These are phyloP conservation scores for Pezicula neosporulosa DNA, from an alignment of 2,329 filamentous ascomycete species.

Conservation along the genomic window DNA sequence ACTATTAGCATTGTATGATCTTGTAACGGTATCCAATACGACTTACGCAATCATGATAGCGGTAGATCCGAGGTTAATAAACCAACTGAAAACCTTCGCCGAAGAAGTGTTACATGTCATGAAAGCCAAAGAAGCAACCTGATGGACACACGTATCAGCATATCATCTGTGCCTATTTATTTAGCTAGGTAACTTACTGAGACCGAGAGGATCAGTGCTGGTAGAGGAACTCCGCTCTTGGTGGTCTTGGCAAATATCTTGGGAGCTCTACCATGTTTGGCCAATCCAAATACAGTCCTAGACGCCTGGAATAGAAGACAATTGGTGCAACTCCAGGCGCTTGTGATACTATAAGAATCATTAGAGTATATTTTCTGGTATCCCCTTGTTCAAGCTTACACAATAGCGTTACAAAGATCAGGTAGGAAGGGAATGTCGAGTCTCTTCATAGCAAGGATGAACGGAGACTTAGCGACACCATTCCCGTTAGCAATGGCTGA, in stretches of 20 bases:
- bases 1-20: not conserved
- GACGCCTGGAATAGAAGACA: not conserved
- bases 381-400: too few species aligned
- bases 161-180: conserved; percentile 35
- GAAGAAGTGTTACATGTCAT: not conserved
- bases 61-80: not conserved
- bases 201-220: conserved; percentile 52
- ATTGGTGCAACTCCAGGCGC: conserved; percentile 34
- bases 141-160: conserved; percentile 63
- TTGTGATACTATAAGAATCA: conserved; percentile 36
- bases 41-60: not conserved
- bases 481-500: too few species aligned
- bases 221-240: not conserved
- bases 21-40: not conserved
- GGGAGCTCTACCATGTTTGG: too few species aligned
- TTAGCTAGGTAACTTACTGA: conserved; percentile 54
- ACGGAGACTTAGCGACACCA: too few species aligned
- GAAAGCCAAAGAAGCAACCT: conserved; percentile 25
- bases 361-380: too few species aligned
- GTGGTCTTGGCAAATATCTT: too few species aligned
- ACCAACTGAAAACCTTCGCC: not conserved
- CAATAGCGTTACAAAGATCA: too few species aligned
- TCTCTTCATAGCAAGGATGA: too few species aligned
- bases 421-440: too few species aligned
- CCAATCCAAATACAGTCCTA: too few species aligned